These are phyloP conservation scores for Penicillium parvum DNA, from an alignment of 495 filamentous ascomycete species.

Conservation along the genomic window DNA sequence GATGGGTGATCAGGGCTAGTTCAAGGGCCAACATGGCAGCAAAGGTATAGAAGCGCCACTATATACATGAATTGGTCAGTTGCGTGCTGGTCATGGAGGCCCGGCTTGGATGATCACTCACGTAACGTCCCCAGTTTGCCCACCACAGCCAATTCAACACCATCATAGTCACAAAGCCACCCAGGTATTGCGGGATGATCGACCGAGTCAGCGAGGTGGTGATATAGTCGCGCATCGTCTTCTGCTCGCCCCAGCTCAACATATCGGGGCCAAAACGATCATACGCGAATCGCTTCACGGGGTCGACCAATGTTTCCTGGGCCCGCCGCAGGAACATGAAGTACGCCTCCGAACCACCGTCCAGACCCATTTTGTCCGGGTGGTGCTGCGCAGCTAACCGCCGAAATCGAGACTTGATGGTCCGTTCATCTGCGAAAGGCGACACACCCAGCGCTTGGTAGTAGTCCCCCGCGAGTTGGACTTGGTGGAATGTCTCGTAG, in stretches of 20 bases:
- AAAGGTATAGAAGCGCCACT: constrained; percentile 86
- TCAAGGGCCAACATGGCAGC: constrained; percentile 67
- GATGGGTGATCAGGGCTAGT: constrained; percentile 63
- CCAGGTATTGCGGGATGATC: constrained; percentile 59
- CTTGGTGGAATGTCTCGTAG: constrained; percentile 82
- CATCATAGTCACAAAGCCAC: constrained; percentile 57
- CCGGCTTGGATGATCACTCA: too few species aligned
- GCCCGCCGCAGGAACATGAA: constrained; percentile 81
- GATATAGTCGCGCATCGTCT: constrained; percentile 72
- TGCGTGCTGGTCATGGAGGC: constrained; percentile 1
- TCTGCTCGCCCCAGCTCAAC: constrained; percentile 61
- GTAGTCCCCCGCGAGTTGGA: constrained; percentile 67
- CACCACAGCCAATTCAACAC: constrained; percentile 72
- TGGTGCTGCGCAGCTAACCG: constrained; percentile 80
- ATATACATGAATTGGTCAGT: constrained; percentile 1
- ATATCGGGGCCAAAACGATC: constrained; percentile 83
- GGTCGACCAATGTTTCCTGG: constrained; percentile 76
- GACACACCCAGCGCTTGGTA: constrained; percentile 70
- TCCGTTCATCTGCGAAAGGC: constrained; percentile 62
- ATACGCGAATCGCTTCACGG: constrained; percentile 82
- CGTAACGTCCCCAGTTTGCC: constrained; percentile 72
- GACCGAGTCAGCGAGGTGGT: constrained; percentile 54
- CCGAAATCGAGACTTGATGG: constrained; percentile 80
- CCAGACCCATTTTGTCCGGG: constrained; percentile 70
- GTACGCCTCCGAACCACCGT: constrained; percentile 46